Conservation (phyloP, 169 alveolate genomes). For the Amoebophrya sp. region DNA sequence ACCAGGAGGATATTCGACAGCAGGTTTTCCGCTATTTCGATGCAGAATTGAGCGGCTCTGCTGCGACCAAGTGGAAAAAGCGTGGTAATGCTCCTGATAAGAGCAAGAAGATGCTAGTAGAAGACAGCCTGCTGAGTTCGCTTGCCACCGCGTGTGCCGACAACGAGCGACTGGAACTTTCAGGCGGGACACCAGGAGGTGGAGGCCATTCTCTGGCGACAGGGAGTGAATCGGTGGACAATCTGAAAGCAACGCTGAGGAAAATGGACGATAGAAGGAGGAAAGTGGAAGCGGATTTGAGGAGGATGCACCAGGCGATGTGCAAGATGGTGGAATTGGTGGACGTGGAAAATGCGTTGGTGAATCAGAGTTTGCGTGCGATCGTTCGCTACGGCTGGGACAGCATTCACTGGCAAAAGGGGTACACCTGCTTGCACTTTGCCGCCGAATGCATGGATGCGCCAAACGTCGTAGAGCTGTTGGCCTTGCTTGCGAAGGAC, state of each 20-base stretch:
- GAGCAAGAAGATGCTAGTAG: slow-evolving; percentile 9
- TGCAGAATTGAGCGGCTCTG: neutral
- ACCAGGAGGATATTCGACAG: neutral
- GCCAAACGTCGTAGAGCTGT: neutral
- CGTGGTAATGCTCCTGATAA: neutral
- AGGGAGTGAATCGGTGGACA: neutral
- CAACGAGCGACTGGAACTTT: neutral
- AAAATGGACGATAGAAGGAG: neutral
- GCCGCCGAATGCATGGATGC: slow-evolving; percentile 20
- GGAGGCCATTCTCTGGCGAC: neutral
- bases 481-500: slow-evolving; percentile 16
- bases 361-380: neutral
- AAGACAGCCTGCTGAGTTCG: neutral
- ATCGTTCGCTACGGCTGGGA: slow-evolving; percentile 33
- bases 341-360: neutral
- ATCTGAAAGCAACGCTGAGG: neutral
- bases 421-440: slow-evolving; percentile 25
- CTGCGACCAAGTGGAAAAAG: neutral
- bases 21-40: neutral
- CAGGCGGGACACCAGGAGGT: neutral
- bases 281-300: neutral
- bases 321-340: neutral
- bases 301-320: slow-evolving; percentile 22
- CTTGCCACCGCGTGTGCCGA: slow-evolving; percentile 24
- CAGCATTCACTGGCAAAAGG: slow-evolving; percentile 11